Evolutionary conservation across 2,329 filamentous ascomycete species (phyloP).

Genomic region (Monilinia laxa): DNA sequence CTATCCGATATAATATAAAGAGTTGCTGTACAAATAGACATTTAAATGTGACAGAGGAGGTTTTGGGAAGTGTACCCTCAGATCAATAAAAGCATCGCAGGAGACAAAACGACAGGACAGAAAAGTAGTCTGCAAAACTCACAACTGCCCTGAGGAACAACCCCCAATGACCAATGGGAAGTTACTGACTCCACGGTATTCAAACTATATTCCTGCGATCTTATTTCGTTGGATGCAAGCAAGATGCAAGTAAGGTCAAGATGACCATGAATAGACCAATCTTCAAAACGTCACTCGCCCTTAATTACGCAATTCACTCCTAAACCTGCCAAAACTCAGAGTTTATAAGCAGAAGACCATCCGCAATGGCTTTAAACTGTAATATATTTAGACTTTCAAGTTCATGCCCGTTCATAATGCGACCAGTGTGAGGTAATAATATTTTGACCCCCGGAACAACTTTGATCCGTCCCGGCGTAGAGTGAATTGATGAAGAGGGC

Average conservation of each 20-base stretch:
- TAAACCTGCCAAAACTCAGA: neutral
- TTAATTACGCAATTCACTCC: neutral
- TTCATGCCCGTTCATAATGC: neutral
- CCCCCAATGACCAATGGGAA: neutral
- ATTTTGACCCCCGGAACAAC: neutral
- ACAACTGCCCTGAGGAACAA: too few relatives aligned
- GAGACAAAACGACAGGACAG: neutral
- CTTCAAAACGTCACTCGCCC: too few relatives aligned
- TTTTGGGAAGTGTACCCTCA: neutral
- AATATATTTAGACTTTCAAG: neutral
- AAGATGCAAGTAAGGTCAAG: neutral
- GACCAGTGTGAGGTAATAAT: too few relatives aligned
- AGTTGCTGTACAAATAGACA: neutral
- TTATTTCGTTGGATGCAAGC: neutral
- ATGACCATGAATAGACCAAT: neutral
- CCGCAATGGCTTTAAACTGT: neutral
- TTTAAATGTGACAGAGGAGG: neutral
- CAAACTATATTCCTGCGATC: neutral
- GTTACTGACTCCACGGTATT: neutral
- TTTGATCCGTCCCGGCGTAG: neutral
- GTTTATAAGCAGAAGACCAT: neutral
- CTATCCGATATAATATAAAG: neutral
- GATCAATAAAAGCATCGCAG: neutral
- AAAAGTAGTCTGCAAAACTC: neutral
- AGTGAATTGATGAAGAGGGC: neutral